Conservation (phyloP, 2,329 filamentous ascomycete species). For the Lachnellula subtilissima region DNA sequence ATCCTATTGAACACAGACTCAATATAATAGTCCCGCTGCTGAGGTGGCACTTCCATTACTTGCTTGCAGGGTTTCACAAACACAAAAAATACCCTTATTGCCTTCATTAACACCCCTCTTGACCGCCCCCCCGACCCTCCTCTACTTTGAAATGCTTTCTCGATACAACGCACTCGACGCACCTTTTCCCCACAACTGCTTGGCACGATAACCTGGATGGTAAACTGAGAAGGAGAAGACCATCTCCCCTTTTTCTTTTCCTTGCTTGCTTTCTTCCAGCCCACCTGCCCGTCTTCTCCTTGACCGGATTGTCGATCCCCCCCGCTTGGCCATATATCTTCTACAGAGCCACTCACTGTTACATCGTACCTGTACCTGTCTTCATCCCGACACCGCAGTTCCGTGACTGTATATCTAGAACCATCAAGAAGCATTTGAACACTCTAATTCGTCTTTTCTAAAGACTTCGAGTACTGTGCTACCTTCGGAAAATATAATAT, state of each 20-base stretch:
- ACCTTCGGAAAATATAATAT: neutral
- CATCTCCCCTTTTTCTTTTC: slow-evolving; percentile 1
- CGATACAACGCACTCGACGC: slow-evolving; percentile 14
- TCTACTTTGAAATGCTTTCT: slow-evolving; percentile 22
- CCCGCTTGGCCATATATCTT: neutral
- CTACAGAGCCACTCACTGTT: neutral
- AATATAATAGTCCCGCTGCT: no score
- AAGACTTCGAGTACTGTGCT: no score
- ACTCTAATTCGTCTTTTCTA: no score
- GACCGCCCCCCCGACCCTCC: slow-evolving; percentile 12
- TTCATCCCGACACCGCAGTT: neutral
- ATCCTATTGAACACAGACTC: no score
- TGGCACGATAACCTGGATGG: slow-evolving; percentile 12
- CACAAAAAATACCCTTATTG: neutral
- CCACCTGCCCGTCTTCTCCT: neutral
- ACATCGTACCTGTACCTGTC: neutral
- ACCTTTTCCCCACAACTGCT: slow-evolving; percentile 5
- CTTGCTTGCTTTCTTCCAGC: neutral
- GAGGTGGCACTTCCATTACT: no score
- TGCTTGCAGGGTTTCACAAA: no score
- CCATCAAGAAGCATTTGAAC: neutral
- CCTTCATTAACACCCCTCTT: neutral
- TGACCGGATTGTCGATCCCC: neutral
- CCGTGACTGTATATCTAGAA: neutral
- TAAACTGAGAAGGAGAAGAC: slow-evolving; percentile 13